These are phyloP conservation scores for Colletotrichum cuscutae DNA, from an alignment of 2,329 filamentous ascomycete species.

Conservation along the genomic window DNA sequence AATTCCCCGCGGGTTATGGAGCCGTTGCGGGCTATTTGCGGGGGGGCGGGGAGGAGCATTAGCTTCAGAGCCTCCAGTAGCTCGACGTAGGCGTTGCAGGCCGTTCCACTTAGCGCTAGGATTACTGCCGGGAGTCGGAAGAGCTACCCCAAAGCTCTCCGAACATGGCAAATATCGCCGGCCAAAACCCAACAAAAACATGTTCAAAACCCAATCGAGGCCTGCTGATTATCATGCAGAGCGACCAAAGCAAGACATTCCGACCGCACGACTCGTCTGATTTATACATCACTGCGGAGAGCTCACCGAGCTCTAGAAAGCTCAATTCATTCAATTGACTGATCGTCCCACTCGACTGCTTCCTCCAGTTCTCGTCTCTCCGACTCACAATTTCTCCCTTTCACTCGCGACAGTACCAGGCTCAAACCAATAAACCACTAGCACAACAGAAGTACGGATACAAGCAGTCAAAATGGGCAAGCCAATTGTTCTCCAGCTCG, in stretches of 20 bases:
- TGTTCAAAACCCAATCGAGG: constrained; percentile 15
- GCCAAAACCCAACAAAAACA: constrained; percentile 20
- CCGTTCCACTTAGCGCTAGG: neutral
- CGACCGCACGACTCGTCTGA: constrained; percentile 11
- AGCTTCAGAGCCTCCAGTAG: constrained; percentile 15
- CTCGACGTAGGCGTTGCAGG: constrained; percentile 1
- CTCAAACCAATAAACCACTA: neutral
- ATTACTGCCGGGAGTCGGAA: neutral
- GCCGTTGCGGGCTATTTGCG: constrained; percentile 16
- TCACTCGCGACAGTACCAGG: too few relatives aligned
- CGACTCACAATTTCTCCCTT: neutral
- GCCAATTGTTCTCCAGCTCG: constrained; percentile 32
- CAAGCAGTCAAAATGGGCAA: constrained; percentile 22
- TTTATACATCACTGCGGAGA: constrained; percentile 16
- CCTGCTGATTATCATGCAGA: neutral
- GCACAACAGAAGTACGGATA: neutral
- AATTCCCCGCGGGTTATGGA: constrained; percentile 10
- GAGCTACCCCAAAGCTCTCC: constrained; percentile 23
- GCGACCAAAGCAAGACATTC: constrained; percentile 8
- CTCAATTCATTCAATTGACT: neutral
- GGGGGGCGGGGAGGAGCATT: constrained; percentile 13
- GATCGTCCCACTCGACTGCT: neutral
- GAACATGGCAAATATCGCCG: constrained; percentile 29
- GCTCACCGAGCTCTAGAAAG: neutral
- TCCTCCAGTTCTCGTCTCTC: neutral